Base-by-base conservation (phyloP, 768 basidiomycete genomes). In the Hygrocybe coccinea region DNA sequence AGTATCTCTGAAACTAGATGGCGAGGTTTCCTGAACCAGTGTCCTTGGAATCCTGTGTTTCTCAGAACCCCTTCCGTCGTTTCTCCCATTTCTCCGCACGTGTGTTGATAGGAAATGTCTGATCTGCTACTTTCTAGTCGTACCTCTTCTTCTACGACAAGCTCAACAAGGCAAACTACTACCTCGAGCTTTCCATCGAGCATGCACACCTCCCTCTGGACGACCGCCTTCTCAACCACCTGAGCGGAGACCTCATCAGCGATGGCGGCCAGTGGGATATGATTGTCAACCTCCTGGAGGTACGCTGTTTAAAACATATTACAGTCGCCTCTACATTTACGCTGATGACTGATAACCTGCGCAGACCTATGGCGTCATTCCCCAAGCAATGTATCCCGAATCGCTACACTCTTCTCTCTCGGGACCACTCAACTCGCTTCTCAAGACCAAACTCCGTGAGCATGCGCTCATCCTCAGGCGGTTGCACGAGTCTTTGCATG, bases 221-320 rank as follows among this genome's bases (percentile, higher is more conserved):
- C 52, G 85, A 90, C 64, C 83, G 95, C 7, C 78, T 94, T n/a
- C 75, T 97, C 52, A 80, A 76, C 50, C 85, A 86, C 73, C 80
- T 97, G 45, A 79, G 88, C 8, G 65, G 70, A 6, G 87, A 87
- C 57, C 89, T 91, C 43, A 85, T 95, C 66, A 86, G 83, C 62
- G 94, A 97, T 65, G 93, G 93, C 49, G 95, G 94, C 7, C 94
- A 95, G 68, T 95, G 89, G 87, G 95, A 97, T 65, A 97, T 95
- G 93, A 84, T 73, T 5, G 77, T 81, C 61, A 82, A 75, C 60
- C 70, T 78, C 57, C 64, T 77, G 46, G 74, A 78, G 29, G 47
- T 55, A 25, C 9, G 33, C 36, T 15, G 12, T 34, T 33, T 21
- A 11, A 5, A n/a, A n/a, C n/a, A n/a, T n/a, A n/a, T 24, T 19